Conservation (phyloP, 208 protist species). For the Leishmania martiniquensis region DNA sequence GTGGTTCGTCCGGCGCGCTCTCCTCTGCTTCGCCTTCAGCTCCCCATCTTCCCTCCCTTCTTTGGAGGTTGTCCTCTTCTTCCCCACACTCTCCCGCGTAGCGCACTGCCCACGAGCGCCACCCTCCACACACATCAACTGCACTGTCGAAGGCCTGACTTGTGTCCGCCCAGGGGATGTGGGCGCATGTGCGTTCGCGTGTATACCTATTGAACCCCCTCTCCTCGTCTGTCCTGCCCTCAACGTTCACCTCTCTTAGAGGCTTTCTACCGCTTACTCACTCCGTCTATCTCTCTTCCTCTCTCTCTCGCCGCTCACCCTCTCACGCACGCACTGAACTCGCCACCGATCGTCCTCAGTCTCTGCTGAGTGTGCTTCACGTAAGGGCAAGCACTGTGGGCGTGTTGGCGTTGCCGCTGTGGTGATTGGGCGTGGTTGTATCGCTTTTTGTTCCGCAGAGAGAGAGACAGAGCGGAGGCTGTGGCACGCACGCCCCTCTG, state of each 20-base stretch:
- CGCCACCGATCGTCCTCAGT: not conserved
- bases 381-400: not conserved
- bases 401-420: not conserved
- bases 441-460: not conserved
- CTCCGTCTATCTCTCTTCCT: not conserved
- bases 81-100: not conserved
- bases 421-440: not conserved
- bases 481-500: no score
- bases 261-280: not conserved
- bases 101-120: no score
- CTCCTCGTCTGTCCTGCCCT: not conserved
- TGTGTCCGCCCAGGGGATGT: not conserved
- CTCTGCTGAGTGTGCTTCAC: not conserved
- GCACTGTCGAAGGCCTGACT: not conserved
- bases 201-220: not conserved
- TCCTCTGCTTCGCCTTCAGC: not conserved
- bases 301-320: not conserved
- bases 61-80: not conserved
- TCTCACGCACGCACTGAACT: not conserved
- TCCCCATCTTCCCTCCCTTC: not conserved
- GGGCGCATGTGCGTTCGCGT: slow-evolving; percentile 6
- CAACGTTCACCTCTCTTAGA: not conserved
- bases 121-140: not conserved
- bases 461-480: not conserved
- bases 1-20: not conserved